A percentile compares a stretch with the other conserved stretches of the same genome.
These are phyloP conservation scores for Penicillium psychrosexuale DNA, from an alignment of 2,329 filamentous ascomycete genomes.

Conservation along the genomic window DNA sequence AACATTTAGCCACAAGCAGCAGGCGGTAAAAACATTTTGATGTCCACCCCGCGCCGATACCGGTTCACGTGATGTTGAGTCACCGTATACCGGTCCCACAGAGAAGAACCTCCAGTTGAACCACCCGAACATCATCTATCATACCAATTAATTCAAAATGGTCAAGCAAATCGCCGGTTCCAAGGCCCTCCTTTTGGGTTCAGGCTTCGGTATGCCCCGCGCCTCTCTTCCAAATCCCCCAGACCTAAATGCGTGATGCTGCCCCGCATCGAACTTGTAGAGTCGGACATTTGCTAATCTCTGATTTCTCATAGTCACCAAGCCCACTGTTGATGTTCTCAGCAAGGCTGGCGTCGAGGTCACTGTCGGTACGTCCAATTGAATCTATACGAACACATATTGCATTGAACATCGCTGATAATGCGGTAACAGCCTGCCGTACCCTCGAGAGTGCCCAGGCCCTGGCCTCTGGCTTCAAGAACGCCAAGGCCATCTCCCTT, in stretches of 20 bases:
- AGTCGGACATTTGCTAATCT: slow-evolving; percentile 10
- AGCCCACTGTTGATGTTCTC: slow-evolving; percentile 63
- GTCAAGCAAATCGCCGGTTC: slow-evolving; percentile 37
- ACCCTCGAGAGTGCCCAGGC: slow-evolving; percentile 74
- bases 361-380: slow-evolving; percentile 57
- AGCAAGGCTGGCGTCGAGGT: slow-evolving; percentile 59
- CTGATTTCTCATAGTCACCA: slow-evolving; percentile 48
- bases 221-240: neutral
- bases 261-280: slow-evolving; percentile 19
- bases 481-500: slow-evolving; percentile 73
- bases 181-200: slow-evolving; percentile 40
- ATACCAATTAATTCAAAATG: slow-evolving; percentile 31
- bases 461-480: slow-evolving; percentile 68
- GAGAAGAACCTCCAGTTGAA: neutral
- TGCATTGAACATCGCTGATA: neutral
- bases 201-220: slow-evolving; percentile 36
- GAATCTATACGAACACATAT: neutral
- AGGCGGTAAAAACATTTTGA: neutral
- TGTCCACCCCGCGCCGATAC: slow-evolving; percentile 24
- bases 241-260: slow-evolving; percentile 6
- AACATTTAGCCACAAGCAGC: neutral
- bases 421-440: slow-evolving; percentile 63
- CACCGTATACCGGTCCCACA: slow-evolving; percentile 17
- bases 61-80: slow-evolving; percentile 29
- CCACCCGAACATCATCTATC: slow-evolving; percentile 13